phyloP scores from a whole-genome alignment of 441 rosid genomes.

The Cnidoscolus chayamansa region DNA sequence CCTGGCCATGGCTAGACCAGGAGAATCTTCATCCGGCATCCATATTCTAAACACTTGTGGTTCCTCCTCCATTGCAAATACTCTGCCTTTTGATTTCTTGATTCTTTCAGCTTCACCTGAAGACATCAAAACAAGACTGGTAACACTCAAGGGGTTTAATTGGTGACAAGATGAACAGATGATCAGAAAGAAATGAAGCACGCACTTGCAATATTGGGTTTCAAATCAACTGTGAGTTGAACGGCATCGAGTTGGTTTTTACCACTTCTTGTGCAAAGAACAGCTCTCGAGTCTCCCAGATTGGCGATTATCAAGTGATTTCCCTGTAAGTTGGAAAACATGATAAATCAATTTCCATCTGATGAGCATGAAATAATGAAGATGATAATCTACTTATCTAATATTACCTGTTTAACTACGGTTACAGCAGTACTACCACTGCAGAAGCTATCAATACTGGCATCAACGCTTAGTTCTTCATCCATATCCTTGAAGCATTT shows the following conservation, averaged over 20 bases:
- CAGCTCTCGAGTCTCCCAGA: conserved; percentile 91
- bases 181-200: conserved; percentile 5
- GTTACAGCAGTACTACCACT: conserved; percentile 88
- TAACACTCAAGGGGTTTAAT: too few species aligned
- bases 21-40: conserved; percentile 94
- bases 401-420: conserved; percentile 60
- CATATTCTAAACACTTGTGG: conserved; percentile 77
- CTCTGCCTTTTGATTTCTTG: conserved; percentile 60
- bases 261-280: conserved; percentile 64
- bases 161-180: background rate
- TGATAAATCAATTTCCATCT: background rate
- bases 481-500: conserved; percentile 64
- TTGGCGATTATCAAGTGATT: conserved; percentile 71
- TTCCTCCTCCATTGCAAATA: conserved; percentile 77
- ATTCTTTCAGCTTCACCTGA: conserved; percentile 88
- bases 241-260: conserved; percentile 55
- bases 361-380: background rate
- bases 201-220: conserved; percentile 68
- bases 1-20: conserved; percentile 97
- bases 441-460: conserved; percentile 69
- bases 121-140: background rate
- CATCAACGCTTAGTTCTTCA: conserved; percentile 52
- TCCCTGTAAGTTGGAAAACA: conserved; percentile 45
- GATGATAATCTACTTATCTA: too few species aligned
- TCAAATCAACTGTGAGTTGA: conserved; percentile 85